These are phyloP conservation scores for Diutina rugosa DNA, from an alignment of 1,139 yeast genomes.

Conservation along the genomic window DNA sequence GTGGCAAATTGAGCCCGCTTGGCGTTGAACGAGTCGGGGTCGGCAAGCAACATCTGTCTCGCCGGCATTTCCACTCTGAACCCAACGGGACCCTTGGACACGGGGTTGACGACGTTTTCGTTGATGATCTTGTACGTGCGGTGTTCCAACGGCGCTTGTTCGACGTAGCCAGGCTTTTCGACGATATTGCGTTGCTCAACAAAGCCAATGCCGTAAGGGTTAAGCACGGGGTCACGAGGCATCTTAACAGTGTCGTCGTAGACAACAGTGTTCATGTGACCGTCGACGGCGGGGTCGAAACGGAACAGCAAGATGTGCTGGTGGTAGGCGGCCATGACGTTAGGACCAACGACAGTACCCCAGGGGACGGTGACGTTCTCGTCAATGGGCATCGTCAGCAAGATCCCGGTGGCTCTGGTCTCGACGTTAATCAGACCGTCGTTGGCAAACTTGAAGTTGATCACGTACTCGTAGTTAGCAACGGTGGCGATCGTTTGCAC, in stretches of 20 bases:
- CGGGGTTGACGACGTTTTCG: slow-evolving; percentile 65
- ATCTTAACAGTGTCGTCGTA: slow-evolving; percentile 63
- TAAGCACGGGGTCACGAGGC: slow-evolving; percentile 36
- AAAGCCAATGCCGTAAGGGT: slow-evolving; percentile 71
- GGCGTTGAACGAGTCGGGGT: slow-evolving; percentile 44
- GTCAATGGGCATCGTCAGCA: slow-evolving; percentile 76
- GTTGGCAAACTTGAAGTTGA: slow-evolving; percentile 67
- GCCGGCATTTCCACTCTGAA: slow-evolving; percentile 74
- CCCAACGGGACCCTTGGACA: slow-evolving; percentile 68
- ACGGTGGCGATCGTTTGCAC: slow-evolving; percentile 83
- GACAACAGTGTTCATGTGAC: slow-evolving; percentile 67
- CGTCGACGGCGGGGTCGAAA: slow-evolving; percentile 81
- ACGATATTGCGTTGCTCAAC: slow-evolving; percentile 49
- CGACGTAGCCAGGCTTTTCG: slow-evolving; percentile 63
- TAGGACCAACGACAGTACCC: slow-evolving; percentile 80
- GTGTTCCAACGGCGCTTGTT: slow-evolving; percentile 65
- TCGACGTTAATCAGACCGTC: slow-evolving; percentile 78
- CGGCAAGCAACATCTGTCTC: slow-evolving; percentile 62
- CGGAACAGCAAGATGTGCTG: slow-evolving; percentile 79
- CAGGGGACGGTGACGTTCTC: slow-evolving; percentile 62
- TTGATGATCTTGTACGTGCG: slow-evolving; percentile 72
- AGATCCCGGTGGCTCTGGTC: slow-evolving; percentile 81
- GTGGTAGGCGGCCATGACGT: slow-evolving; percentile 80
- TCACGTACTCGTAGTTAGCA: slow-evolving; percentile 78
- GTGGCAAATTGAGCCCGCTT: slow-evolving; percentile 65